Evolutionary conservation across 352 stramenopile genomes (phyloP).

Genomic region (Globisporangium irregulare): DNA sequence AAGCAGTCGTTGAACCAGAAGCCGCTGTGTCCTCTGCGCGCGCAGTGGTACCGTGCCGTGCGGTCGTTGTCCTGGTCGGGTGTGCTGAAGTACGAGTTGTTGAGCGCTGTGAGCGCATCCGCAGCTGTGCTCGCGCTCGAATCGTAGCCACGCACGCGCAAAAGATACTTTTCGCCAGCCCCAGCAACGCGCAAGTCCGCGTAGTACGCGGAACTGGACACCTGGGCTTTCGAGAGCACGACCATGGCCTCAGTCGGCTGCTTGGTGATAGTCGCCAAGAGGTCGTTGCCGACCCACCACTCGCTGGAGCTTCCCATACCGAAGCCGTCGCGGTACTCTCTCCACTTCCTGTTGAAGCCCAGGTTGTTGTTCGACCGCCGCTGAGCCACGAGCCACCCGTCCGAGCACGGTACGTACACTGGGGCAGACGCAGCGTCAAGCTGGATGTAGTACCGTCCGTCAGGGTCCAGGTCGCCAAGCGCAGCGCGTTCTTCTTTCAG

Average conservation of each 20-base stretch:
- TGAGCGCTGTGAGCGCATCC: conserved; percentile 41
- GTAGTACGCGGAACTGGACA: conserved; percentile 41
- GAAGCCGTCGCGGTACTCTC: conserved; percentile 57
- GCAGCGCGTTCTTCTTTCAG: conserved; percentile 36
- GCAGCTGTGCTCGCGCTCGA: conserved; percentile 30
- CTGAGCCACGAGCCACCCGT: conserved; percentile 60
- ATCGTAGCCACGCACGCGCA: conserved; percentile 40
- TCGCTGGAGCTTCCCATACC: conserved; percentile 39
- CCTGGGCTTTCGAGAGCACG: conserved; percentile 46
- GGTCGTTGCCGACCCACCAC: conserved; percentile 61
- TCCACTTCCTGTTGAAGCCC: conserved; percentile 61
- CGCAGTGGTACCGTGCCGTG: conserved; percentile 40
- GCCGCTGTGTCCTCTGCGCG: conserved; percentile 38
- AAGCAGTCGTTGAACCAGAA: conserved; percentile 62
- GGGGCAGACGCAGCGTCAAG: conserved; percentile 25
- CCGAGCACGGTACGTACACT: conserved; percentile 38
- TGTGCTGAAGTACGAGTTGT: conserved; percentile 61
- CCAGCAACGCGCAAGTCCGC: conserved; percentile 40
- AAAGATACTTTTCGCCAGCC: conserved; percentile 44
- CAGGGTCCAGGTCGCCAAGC: conserved; percentile 44
- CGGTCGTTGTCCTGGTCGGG: conserved; percentile 56
- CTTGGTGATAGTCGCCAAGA: conserved; percentile 35
- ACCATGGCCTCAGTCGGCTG: conserved; percentile 41
- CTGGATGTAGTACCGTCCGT: conserved; percentile 54
- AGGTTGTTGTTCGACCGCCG: conserved; percentile 41